Evolutionary conservation across 345 rosid species (phyloP).

Genomic region (sweet orange (Citrus sinensis)): DNA sequence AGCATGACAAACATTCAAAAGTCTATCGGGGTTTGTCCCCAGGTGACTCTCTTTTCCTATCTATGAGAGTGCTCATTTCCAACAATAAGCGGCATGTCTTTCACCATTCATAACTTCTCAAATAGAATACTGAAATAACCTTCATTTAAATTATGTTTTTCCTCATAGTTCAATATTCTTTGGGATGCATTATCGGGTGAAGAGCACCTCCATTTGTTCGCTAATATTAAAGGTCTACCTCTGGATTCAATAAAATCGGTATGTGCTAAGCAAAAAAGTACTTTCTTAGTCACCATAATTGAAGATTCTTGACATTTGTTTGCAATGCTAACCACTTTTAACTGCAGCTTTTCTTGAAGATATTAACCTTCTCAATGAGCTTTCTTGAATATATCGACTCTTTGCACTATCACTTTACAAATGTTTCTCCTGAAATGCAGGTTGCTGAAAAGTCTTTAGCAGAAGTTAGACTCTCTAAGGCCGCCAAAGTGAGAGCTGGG

Average conservation of each 20-base stretch:
- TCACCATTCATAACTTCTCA: slow-evolving; percentile 7
- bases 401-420: background rate
- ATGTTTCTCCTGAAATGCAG: slow-evolving; percentile 23
- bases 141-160: slow-evolving; percentile 6
- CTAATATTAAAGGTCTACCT: slow-evolving; percentile 74
- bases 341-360: background rate
- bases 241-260: slow-evolving; percentile 58
- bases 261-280: slow-evolving; percentile 22
- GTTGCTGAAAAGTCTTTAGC: slow-evolving; percentile 63
- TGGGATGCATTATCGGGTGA: slow-evolving; percentile 87
- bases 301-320: slow-evolving; percentile 1
- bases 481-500: slow-evolving; percentile 71
- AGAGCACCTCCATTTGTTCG: slow-evolving; percentile 84
- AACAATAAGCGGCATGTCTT: background rate
- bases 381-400: background rate
- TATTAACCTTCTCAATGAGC: slow-evolving; percentile 1
- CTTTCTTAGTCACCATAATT: background rate
- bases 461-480: slow-evolving; percentile 67
- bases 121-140: slow-evolving; percentile 7
- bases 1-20: slow-evolving; percentile 82
- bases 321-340: background rate
- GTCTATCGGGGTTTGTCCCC: slow-evolving; percentile 92
- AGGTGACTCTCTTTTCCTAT: slow-evolving; percentile 39
- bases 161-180: slow-evolving; percentile 74
- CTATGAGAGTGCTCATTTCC: background rate